A percentile compares a stretch with the other conserved stretches of the same genome.
phyloP scores from a whole-genome alignment of 805 yeast genomes.

The Debaryomyces tyrocola region DNA sequence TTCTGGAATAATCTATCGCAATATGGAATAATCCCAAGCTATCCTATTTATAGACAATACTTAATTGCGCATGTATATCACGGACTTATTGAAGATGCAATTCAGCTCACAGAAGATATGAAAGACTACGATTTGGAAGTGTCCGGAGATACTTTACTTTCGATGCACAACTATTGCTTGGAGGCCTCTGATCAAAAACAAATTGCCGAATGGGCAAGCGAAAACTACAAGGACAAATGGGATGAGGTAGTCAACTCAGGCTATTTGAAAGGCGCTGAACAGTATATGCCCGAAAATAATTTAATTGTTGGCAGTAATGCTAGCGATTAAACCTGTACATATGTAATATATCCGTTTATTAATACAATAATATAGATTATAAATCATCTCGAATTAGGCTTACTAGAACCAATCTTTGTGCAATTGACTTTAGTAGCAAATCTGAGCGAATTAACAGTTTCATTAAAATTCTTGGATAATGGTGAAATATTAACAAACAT shows the following conservation, averaged over 20 bases:
- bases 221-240: slow-evolving; percentile 30
- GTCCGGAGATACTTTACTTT: slow-evolving; percentile 43
- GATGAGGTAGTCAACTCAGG: slow-evolving; percentile 20
- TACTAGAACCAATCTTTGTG: slow-evolving; percentile 33
- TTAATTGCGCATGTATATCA: slow-evolving; percentile 70
- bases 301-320: slow-evolving; percentile 18
- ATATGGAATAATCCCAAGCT: slow-evolving; percentile 53
- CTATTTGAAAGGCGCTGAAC: slow-evolving; percentile 24
- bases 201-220: slow-evolving; percentile 34
- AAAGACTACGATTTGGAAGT: slow-evolving; percentile 47
- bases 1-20: slow-evolving; percentile 62
- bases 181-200: slow-evolving; percentile 27
- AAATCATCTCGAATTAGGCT: not conserved
- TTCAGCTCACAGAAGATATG: slow-evolving; percentile 47
- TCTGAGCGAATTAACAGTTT: slow-evolving; percentile 80
- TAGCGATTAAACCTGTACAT: slow-evolving; percentile 6
- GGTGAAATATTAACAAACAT: slow-evolving; percentile 93
- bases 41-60: slow-evolving; percentile 56
- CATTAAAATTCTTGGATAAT: slow-evolving; percentile 57
- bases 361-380: not conserved
- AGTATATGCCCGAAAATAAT: slow-evolving; percentile 29
- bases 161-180: slow-evolving; percentile 46
- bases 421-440: slow-evolving; percentile 83
- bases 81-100: slow-evolving; percentile 58
- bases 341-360: not conserved